These are phyloP conservation scores for Zymoseptoria pseudotritici DNA, from an alignment of 2,329 filamentous ascomycete genomes.

Conservation along the genomic window DNA sequence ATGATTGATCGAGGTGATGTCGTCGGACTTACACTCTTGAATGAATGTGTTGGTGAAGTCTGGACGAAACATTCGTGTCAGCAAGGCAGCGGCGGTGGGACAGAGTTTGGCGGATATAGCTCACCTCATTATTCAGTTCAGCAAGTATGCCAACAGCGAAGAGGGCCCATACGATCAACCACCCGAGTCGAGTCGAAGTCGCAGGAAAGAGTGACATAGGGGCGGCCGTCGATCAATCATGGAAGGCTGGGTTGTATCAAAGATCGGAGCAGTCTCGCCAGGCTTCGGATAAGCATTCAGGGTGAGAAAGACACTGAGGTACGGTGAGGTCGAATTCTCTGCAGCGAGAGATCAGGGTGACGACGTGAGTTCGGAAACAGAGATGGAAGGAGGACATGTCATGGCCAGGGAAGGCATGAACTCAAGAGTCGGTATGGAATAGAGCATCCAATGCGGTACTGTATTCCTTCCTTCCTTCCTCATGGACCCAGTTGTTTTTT, in stretches of 20 bases:
- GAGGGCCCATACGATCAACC: neutral
- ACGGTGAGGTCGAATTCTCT: neutral
- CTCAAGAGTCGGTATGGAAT: too few relatives aligned
- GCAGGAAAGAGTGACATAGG: neutral
- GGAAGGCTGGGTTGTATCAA: neutral
- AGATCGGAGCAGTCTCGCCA: neutral
- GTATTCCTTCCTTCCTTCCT: too few relatives aligned
- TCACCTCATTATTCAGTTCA: neutral
- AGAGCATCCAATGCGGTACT: too few relatives aligned
- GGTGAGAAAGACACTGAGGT: neutral
- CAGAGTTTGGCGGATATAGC: too few relatives aligned
- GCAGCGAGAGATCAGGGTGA: neutral
- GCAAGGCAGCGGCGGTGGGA: neutral
- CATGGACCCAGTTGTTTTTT: too few relatives aligned
- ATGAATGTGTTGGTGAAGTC: slow-evolving; percentile 30
- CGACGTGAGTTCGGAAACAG: neutral
- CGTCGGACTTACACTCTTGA: slow-evolving; percentile 27
- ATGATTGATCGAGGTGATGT: slow-evolving; percentile 2
- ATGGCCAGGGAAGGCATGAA: too few relatives aligned
- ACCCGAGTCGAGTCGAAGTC: neutral
- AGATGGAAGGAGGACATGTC: neutral
- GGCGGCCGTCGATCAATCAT: neutral
- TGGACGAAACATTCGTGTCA: neutral
- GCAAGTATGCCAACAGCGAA: neutral
- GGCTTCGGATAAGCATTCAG: neutral